phyloP scores from a whole-genome alignment of 257 asterid genomes.

The Primulina huaijiensis region DNA sequence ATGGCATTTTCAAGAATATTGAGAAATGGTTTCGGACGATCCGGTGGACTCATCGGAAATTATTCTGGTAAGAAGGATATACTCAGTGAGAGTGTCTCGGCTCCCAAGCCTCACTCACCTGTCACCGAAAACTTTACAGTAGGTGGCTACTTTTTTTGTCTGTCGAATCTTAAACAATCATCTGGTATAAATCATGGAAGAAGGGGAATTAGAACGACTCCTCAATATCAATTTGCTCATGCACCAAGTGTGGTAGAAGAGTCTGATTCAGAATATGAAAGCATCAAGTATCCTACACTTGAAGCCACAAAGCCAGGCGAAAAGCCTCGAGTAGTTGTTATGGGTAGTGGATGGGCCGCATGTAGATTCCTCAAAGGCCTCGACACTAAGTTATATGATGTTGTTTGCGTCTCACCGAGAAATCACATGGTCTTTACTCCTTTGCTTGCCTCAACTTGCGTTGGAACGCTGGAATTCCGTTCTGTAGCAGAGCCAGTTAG shows the following conservation, averaged over 20 bases:
- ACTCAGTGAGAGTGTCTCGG: constrained; percentile 27
- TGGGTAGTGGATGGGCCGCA: constrained; percentile 97
- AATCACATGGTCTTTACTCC: constrained; percentile 98
- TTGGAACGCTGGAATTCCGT: constrained; percentile 89
- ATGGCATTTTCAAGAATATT: constrained; percentile 83
- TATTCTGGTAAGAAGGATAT: constrained; percentile 27
- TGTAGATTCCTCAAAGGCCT: constrained; percentile 89
- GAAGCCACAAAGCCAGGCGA: constrained; percentile 84
- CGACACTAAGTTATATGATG: constrained; percentile 68
- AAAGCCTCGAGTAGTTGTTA: constrained; percentile 92
- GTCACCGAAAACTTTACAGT: constrained; percentile 21
- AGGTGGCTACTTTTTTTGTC: constrained; percentile 26
- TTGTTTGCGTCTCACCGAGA: constrained; percentile 90
- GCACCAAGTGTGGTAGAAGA: constrained; percentile 51
- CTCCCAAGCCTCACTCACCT: constrained; percentile 24
- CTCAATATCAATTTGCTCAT: constrained; percentile 46
- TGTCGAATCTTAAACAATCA: constrained; percentile 31
- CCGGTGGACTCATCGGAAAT: constrained; percentile 38
- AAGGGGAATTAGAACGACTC: constrained; percentile 60
- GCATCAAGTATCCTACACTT: constrained; percentile 59
- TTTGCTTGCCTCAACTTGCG: constrained; percentile 93
- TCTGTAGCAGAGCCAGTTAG: constrained; percentile 90
- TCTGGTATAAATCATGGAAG: constrained; percentile 31
- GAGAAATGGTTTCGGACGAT: constrained; percentile 52
- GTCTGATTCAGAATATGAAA: constrained; percentile 57